Evolutionary conservation across 208 protist genomes (phyloP), one percentile per base, ranked within the genome.

Genomic region (Hexamita inflata): DNA sequence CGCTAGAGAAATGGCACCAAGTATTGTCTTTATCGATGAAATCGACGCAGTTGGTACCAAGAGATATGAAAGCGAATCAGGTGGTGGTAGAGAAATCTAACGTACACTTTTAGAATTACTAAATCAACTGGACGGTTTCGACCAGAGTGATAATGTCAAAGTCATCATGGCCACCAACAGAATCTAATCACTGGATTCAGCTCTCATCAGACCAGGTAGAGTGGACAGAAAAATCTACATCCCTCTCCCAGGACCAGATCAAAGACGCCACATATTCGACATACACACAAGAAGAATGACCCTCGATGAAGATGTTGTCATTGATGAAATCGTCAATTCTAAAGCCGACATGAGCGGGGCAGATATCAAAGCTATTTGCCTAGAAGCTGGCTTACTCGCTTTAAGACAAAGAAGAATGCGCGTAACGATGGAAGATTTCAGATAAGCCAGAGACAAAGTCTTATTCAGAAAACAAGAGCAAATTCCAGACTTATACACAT

Each of bases 221-320:
- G 98, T 99, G 78, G 97, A 99, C 80, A 84, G 97, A 60, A 99
- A 99, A 85, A 98, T 99, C 76, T 95, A 99, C 81, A 98, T 99
- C 82, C 95, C 95, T 13, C 89, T 98, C 53, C 97, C 97, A 2
- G 95, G 98, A 77, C 89, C 95, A 41, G 96, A 95, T 77, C 97
- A 94, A 24, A 97, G 97, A 80, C 89, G 89, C 65, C 90, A 92
- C 79, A 99, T 99, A 78, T 99, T 99, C 82, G 86, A 96, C 58
- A 99, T 99, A 77, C 97, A 99, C 85, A 98, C 96, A 0, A 87
- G 61, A 67, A 94, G 91, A 74, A 99, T 99, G 97, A 97, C 87
- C 58, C 84, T 99, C 0, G 88, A 89, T 15, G 87, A 91, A n/a
- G 95, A 98, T 83, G 95, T 99, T 4, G 91, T 97, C 78, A 86